A percentile compares a stretch with the other conserved stretches of the same genome.
Evolutionary conservation across 2,329 filamentous ascomycete species (phyloP).

Genomic region (Xylaria sp.): DNA sequence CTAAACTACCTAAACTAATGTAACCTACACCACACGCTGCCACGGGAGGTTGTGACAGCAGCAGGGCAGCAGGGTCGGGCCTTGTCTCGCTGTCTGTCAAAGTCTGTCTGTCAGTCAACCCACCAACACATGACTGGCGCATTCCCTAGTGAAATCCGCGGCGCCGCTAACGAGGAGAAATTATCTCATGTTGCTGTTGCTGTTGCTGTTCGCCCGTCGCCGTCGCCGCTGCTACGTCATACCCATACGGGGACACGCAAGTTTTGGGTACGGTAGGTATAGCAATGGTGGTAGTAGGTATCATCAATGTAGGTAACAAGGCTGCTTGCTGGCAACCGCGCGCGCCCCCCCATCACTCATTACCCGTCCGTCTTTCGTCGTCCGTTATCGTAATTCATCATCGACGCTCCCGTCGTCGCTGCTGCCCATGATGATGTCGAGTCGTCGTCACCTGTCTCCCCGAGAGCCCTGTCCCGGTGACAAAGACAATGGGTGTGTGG

Average conservation of each 20-base stretch:
- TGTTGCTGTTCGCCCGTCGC: neutral
- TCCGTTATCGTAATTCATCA: neutral
- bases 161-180: neutral
- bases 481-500: no score
- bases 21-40: neutral
- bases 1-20: no score
- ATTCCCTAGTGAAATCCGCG: neutral
- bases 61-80: no score
- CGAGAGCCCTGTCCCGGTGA: conserved; percentile 7
- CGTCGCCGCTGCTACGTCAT: no score
- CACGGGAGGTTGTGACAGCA: no score
- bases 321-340: neutral
- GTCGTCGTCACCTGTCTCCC: conserved; percentile 22
- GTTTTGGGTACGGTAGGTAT: no score
- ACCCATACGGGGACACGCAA: no score
- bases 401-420: conserved; percentile 12
- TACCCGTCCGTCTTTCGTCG: no score
- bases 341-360: no score
- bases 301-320: neutral
- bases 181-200: neutral
- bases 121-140: neutral
- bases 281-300: no score
- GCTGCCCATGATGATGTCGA: conserved; percentile 24
- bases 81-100: no score
- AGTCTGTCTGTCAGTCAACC: neutral